Evolutionary conservation across 2,329 filamentous ascomycete genomes (phyloP).

Genomic region (Nemania sp.): DNA sequence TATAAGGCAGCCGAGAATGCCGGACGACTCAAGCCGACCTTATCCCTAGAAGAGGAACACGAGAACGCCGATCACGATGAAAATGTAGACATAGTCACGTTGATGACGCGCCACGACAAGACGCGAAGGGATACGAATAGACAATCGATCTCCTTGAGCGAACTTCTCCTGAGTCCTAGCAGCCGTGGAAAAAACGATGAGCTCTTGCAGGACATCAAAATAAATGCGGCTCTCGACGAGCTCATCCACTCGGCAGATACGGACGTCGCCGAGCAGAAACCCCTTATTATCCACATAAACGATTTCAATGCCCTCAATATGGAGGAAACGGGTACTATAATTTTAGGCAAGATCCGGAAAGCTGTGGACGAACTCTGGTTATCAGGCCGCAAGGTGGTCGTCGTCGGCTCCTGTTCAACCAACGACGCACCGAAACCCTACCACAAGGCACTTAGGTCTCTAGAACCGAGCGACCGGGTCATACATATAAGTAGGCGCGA

Average conservation of each 20-base stretch:
- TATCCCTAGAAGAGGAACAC: constrained; percentile 23
- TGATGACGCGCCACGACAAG: constrained; percentile 29
- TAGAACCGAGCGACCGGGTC: constrained; percentile 45
- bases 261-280: constrained; percentile 43
- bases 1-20: constrained; percentile 61
- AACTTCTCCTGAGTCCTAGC: constrained; percentile 48
- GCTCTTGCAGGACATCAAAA: constrained; percentile 66
- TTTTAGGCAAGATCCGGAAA: constrained; percentile 72
- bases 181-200: constrained; percentile 47
- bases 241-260: constrained; percentile 56
- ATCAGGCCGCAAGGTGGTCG: constrained; percentile 71
- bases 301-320: constrained; percentile 80
- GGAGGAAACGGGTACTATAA: constrained; percentile 66
- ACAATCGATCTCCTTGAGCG: constrained; percentile 47
- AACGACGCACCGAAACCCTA: constrained; percentile 54
- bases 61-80: constrained; percentile 13
- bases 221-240: constrained; percentile 60
- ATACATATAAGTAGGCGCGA: constrained; percentile 31
- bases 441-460: constrained; percentile 45
- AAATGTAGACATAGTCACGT: constrained; percentile 21
- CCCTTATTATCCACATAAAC: constrained; percentile 75
- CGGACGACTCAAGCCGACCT: constrained; percentile 45
- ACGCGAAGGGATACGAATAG: constrained; percentile 33
- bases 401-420: constrained; percentile 77
- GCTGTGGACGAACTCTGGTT: constrained; percentile 74